phyloP scores from a whole-genome alignment of 306 rosid genomes.

The Vicia villosa region DNA sequence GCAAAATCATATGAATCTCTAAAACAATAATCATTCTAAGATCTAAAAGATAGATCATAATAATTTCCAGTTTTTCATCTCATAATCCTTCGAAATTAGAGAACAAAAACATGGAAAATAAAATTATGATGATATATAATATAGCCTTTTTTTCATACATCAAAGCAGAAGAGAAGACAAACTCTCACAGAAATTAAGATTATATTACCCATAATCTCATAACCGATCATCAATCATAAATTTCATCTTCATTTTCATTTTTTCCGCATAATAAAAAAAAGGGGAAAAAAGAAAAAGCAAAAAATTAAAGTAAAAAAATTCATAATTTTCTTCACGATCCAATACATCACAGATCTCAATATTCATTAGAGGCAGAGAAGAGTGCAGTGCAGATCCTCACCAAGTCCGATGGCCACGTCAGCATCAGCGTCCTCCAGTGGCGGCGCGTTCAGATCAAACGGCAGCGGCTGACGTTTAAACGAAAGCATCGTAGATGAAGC shows the following conservation, averaged over 20 bases:
- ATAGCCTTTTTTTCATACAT: conserved; percentile 13
- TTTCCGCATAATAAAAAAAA: conserved; percentile 36
- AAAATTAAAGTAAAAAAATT: conserved; percentile 21
- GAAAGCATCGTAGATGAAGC: conserved; percentile 46
- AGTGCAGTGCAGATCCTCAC: conserved; percentile 66
- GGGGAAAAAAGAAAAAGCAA: conserved; percentile 38
- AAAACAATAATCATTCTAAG: conserved; percentile 20
- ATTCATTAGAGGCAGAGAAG: conserved; percentile 68
- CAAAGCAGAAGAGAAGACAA: conserved; percentile 19
- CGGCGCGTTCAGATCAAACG: conserved; percentile 77
- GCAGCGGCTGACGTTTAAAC: conserved; percentile 42
- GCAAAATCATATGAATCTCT: conserved; percentile 14
- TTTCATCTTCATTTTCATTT: conserved; percentile 43
- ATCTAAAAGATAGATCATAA: conserved; percentile 3
- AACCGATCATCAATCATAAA: conserved; percentile 49
- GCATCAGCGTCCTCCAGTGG: conserved; percentile 60
- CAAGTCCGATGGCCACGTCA: conserved; percentile 36
- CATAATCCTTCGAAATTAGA: neutral
- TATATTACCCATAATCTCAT: conserved; percentile 57
- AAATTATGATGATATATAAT: neutral
- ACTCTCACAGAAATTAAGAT: conserved; percentile 49
- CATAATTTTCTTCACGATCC: conserved; percentile 44
- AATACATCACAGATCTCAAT: conserved; percentile 6
- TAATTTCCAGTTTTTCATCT: neutral
- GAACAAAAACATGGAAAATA: neutral